phyloP scores from a whole-genome alignment of 441 rosid species.

The Melianthus villosus region DNA sequence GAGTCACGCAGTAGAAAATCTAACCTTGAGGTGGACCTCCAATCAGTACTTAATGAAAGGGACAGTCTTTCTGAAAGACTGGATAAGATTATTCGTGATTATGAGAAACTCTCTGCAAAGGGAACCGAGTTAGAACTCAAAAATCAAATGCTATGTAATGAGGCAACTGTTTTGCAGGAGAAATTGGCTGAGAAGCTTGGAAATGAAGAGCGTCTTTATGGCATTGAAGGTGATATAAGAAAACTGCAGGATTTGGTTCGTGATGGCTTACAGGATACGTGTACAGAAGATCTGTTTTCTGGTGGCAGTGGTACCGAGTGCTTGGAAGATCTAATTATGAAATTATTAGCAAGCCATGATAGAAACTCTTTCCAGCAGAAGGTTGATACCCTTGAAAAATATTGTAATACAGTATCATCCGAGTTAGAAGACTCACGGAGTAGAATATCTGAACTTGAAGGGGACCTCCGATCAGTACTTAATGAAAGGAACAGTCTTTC shows the following conservation, averaged over 20 bases:
- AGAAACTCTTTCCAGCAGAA: conserved; percentile 23
- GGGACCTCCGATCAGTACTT: conserved; percentile 31
- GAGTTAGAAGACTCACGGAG: conserved; percentile 53
- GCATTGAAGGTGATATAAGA: conserved; percentile 31
- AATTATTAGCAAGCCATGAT: conserved; percentile 48
- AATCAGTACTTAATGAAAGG: conserved; percentile 34
- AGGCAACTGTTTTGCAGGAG: conserved; percentile 37
- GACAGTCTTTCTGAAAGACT: conserved; percentile 45
- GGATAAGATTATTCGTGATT: conserved; percentile 29
- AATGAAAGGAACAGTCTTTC: conserved; percentile 42
- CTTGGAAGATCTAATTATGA: conserved; percentile 51
- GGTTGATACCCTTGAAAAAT: conserved; percentile 31
- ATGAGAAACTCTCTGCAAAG: conserved; percentile 32
- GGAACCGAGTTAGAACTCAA: conserved; percentile 36
- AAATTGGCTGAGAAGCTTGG: conserved; percentile 36
- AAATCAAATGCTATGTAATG: conserved; percentile 38
- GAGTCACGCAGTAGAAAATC: conserved; percentile 37
- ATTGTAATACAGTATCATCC: conserved; percentile 43
- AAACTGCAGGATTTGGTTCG: conserved; percentile 45
- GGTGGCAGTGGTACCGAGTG: conserved; percentile 34
- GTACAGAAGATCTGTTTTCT: conserved; percentile 23
- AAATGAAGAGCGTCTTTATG: conserved; percentile 31
- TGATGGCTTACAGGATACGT: conserved; percentile 48
- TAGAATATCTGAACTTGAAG: conserved; percentile 39
- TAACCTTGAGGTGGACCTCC: conserved; percentile 42